phyloP scores from a whole-genome alignment of 2,329 filamentous ascomycete genomes.

The Juglanconis oblonga region DNA sequence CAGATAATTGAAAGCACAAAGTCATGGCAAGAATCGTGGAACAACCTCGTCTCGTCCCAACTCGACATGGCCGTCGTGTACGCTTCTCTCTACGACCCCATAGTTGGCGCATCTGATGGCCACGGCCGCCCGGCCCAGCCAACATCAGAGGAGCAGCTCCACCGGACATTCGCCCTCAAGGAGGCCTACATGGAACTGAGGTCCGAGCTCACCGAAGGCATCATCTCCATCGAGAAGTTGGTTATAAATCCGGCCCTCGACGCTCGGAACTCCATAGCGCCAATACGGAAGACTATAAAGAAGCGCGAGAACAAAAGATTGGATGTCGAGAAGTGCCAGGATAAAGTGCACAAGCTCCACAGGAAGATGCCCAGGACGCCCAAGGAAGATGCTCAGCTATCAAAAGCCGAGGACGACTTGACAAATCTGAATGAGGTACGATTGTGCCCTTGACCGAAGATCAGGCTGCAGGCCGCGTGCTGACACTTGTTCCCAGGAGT shows the following conservation, averaged over 20 bases:
- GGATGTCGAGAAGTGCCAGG: slow-evolving; percentile 76
- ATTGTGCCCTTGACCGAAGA: neutral
- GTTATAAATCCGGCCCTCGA: slow-evolving; percentile 68
- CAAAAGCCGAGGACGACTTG: slow-evolving; percentile 70
- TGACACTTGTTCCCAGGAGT: slow-evolving; percentile 49
- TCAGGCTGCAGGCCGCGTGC: neutral
- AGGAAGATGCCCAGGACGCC: slow-evolving; percentile 69
- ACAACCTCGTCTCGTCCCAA: slow-evolving; percentile 67
- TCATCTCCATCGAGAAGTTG: slow-evolving; percentile 66
- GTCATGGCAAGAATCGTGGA: slow-evolving; percentile 77
- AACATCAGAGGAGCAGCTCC: slow-evolving; percentile 61
- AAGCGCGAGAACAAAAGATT: slow-evolving; percentile 78
- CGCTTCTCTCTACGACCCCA: slow-evolving; percentile 72
- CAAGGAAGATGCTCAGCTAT: slow-evolving; percentile 69
- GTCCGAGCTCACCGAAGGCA: slow-evolving; percentile 67
- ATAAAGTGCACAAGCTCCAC: slow-evolving; percentile 64
- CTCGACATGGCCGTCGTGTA: slow-evolving; percentile 65
- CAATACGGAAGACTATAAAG: slow-evolving; percentile 79
- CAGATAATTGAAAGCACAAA: slow-evolving; percentile 75
- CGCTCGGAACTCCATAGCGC: slow-evolving; percentile 65
- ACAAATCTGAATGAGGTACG: slow-evolving; percentile 60
- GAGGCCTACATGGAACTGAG: slow-evolving; percentile 69
- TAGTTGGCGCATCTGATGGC: slow-evolving; percentile 62
- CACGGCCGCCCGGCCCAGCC: slow-evolving; percentile 51
- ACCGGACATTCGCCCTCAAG: slow-evolving; percentile 63